phyloP scores from a whole-genome alignment of 192 early-diverging fungal species.

The Gonapodya prolifera region DNA sequence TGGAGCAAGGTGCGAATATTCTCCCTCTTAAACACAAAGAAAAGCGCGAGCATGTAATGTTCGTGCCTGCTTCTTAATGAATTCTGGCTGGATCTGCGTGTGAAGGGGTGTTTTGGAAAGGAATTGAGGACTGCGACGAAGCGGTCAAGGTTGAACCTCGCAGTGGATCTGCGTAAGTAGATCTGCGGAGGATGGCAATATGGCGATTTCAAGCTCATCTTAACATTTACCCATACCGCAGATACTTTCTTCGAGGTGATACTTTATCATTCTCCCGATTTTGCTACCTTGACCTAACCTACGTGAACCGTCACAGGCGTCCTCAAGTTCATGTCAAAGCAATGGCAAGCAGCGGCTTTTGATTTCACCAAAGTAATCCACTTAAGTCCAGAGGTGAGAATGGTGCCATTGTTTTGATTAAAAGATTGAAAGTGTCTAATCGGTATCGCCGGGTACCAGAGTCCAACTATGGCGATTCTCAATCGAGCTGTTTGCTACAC shows the following conservation, averaged over 20 bases:
- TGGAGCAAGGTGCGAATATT: background rate
- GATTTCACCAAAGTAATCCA: background rate
- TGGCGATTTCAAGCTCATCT: too few species aligned
- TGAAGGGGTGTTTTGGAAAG: background rate
- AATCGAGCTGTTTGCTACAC: background rate
- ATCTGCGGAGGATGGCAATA: too few species aligned
- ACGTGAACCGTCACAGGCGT: background rate
- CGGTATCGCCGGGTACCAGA: background rate
- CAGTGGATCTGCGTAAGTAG: background rate
- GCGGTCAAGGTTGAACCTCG: background rate
- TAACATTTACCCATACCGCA: background rate
- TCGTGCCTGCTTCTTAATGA: too few species aligned
- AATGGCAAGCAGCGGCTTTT: background rate
- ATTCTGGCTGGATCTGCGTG: background rate
- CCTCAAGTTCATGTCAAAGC: background rate
- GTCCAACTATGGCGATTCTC: background rate
- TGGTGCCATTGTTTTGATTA: too few species aligned
- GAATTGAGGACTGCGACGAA: background rate
- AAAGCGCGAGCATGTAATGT: too few species aligned
- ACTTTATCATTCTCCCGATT: background rate
- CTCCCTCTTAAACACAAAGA: background rate
- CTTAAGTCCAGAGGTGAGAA: background rate
- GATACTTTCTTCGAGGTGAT: background rate
- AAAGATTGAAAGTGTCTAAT: too few species aligned
- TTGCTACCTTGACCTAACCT: background rate